Evolutionary conservation across 2,329 filamentous ascomycete species (phyloP), one percentile per base, ranked within the genome.

Genomic region (Fusarium agapanthi): DNA sequence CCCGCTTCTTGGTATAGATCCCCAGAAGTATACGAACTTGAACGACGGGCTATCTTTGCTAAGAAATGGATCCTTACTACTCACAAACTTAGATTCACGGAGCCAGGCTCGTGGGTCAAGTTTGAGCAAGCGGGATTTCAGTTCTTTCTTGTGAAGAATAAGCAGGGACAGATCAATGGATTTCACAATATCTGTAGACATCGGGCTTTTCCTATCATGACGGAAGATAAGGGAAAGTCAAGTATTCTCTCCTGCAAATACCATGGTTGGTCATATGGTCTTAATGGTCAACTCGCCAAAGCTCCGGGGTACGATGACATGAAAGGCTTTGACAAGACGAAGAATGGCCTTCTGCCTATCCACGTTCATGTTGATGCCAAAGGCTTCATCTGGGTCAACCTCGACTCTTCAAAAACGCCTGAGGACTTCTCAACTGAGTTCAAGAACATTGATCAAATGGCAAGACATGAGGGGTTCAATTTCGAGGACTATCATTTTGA

Each of bases 121-220:
- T 89, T 85, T 61, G 82, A 86, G 8, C 78, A 89, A 12, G 87
- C 88, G 3, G 87, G 85, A 2, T 89, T 86, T 79, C 81, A 86
- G 18, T 87, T 90, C 76, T 80, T 89, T 70, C 78, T 90, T 6
- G 79, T 84, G 48, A 80, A 79, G 26, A 86, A 88, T 72, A 83
- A 85, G 18, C 78, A 85, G 8, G 85, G 84, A 14, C 82, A 84
- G 4, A 85, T 90, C 76, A 85, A 87, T 54, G 88, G 84, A 12
- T 90, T 91, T 75, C 89, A 90, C 79, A 90, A 90, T 73, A 81
- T 89, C 18, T 91, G 89, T 79, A 81, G 88, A 3, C 88, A 90
- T 74, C 82, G 89, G 15, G 89, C 88, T 18, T 90, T 87, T 86
- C 87, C 0, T 83, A 55, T 91, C 7, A 86, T 89, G 6, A 83